phyloP scores from a whole-genome alignment of 2,329 filamentous ascomycete species.

The Tolypocladium ovalisporum region DNA sequence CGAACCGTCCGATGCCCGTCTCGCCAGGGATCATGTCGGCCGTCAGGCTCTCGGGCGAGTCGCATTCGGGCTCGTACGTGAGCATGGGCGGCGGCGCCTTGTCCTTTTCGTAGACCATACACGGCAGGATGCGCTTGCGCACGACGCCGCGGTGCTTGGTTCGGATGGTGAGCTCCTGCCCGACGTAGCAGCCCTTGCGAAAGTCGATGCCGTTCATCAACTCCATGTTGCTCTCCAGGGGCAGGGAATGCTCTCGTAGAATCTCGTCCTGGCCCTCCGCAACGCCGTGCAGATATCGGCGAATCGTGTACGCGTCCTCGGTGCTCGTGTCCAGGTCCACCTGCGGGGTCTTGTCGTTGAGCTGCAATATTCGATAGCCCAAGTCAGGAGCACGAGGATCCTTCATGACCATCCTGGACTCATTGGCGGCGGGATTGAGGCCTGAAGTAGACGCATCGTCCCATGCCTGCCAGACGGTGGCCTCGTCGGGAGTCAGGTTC shows the following conservation, averaged over 20 bases:
- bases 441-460: conserved; percentile 28
- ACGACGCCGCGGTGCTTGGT: conserved; percentile 93
- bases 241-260: conserved; percentile 57
- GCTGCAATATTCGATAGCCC: conserved; percentile 37
- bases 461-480: conserved; percentile 67
- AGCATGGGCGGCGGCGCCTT: conserved; percentile 27
- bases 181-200: conserved; percentile 92
- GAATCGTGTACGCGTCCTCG: conserved; percentile 57
- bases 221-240: conserved; percentile 85
- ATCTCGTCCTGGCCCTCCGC: conserved; percentile 81
- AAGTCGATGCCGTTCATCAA: conserved; percentile 80
- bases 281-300: conserved; percentile 70
- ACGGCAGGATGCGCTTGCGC: conserved; percentile 77
- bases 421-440: neutral
- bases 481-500: conserved; percentile 53
- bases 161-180: conserved; percentile 91
- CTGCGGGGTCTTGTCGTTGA: conserved; percentile 17
- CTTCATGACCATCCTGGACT: conserved; percentile 23
- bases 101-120: conserved; percentile 53
- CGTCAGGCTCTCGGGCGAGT: conserved; percentile 13
- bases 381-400: conserved; percentile 46
- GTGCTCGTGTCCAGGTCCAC: conserved; percentile 34
- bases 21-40: conserved; percentile 29
- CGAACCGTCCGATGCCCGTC: conserved; percentile 38
- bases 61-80: conserved; percentile 30